A percentile compares a stretch with the other conserved stretches of the same genome.
Conservation (phyloP, 768 basidiomycete species). For the Suillus cothurnatus region DNA sequence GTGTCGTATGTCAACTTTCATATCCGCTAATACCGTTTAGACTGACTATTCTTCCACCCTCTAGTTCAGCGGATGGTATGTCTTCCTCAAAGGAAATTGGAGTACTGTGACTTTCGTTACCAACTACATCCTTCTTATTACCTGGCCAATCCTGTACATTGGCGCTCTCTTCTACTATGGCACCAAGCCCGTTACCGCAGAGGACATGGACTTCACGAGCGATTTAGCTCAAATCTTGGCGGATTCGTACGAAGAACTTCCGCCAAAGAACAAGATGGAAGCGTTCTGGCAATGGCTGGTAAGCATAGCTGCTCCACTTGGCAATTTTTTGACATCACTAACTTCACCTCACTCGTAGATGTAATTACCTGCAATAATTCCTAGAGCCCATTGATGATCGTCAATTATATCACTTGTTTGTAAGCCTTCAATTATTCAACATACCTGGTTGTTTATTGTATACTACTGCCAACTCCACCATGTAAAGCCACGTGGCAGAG, state of each 20-base stretch:
- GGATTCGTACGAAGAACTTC: slow-evolving; percentile 67
- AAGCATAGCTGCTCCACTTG: slow-evolving; percentile 29
- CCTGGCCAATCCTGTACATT: slow-evolving; percentile 78
- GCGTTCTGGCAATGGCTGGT: slow-evolving; percentile 83
- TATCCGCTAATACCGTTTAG: slow-evolving; percentile 9
- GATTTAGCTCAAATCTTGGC: slow-evolving; percentile 73
- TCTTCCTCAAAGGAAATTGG: slow-evolving; percentile 60
- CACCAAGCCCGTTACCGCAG: slow-evolving; percentile 30
- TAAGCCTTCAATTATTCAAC: not conserved
- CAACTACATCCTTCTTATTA: slow-evolving; percentile 67
- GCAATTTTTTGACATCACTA: not conserved
- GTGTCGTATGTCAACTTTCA: slow-evolving; percentile 52
- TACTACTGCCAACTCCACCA: too few relatives aligned
- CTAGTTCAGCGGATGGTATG: slow-evolving; percentile 50
- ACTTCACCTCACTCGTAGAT: not conserved
- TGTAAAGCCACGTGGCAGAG: too few relatives aligned
- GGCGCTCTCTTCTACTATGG: slow-evolving; percentile 51
- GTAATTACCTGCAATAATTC: slow-evolving; percentile 5
- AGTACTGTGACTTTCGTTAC: slow-evolving; percentile 69
- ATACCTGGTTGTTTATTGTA: too few relatives aligned
- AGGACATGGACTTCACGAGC: slow-evolving; percentile 85
- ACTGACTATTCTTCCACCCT: slow-evolving; percentile 41
- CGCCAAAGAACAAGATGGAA: slow-evolving; percentile 66
- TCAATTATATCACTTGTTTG: not conserved
- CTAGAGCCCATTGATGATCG: not conserved